Percentiles rank a stretch among this genome's conserved stretches.
Evolutionary conservation across 202 grass and related monocot genomes (phyloP).

Genomic region (Digitaria exilis): DNA sequence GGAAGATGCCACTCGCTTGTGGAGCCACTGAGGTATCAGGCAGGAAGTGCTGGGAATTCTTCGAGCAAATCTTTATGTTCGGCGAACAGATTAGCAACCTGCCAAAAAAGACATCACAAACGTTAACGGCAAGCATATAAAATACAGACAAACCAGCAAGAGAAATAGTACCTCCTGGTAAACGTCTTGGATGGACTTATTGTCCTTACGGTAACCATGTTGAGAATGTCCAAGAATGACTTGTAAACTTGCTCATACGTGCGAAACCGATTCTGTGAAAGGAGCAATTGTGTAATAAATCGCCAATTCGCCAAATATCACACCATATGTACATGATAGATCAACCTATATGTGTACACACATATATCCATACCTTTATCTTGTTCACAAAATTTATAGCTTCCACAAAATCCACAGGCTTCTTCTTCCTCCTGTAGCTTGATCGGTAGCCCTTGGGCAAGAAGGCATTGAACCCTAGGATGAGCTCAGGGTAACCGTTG

Average conservation of each 20-base stretch:
- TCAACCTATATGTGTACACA: conserved; percentile 7
- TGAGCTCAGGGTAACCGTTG: conserved; percentile 75
- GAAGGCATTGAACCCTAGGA: conserved; percentile 95
- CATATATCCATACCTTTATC: conserved; percentile 70
- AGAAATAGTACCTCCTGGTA: conserved; percentile 72
- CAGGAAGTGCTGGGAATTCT: conserved; percentile 84
- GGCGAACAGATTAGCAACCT: conserved; percentile 77
- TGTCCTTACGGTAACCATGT: conserved; percentile 96
- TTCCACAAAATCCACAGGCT: conserved; percentile 80
- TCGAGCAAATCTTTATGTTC: conserved; percentile 85
- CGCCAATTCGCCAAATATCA: conserved; percentile 3
- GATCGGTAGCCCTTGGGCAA: conserved; percentile 90
- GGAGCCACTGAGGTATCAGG: conserved; percentile 67
- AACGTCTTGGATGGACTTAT: conserved; percentile 83
- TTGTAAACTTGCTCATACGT: conserved; percentile 87
- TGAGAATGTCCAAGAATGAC: conserved; percentile 88
- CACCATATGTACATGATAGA: not conserved
- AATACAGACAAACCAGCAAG: not conserved
- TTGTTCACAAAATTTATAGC: conserved; percentile 94
- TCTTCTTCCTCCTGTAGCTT: conserved; percentile 79
- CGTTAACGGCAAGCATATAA: not conserved
- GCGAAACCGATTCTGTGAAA: conserved; percentile 75
- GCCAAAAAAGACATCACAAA: conserved; percentile 31
- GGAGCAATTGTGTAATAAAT: conserved; percentile 24
- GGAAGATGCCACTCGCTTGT: conserved; percentile 46